Evolutionary conservation across 768 basidiomycete species (phyloP).

Genomic region (Tulasnella sp.): DNA sequence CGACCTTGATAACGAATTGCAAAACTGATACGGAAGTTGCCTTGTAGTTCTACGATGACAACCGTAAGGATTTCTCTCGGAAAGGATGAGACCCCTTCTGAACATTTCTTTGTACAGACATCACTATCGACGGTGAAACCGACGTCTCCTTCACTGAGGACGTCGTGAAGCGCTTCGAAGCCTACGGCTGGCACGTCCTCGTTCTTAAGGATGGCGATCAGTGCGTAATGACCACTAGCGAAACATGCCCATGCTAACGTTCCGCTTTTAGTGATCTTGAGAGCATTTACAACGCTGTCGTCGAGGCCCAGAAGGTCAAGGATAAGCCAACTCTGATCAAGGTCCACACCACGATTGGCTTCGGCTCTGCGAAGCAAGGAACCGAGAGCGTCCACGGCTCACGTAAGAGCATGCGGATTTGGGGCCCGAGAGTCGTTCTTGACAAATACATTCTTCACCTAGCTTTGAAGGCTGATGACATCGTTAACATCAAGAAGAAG

Average conservation of each 20-base stretch:
- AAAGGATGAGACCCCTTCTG: background rate
- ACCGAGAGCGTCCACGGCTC: slow-evolving; percentile 93
- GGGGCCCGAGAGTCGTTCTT: background rate
- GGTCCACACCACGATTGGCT: slow-evolving; percentile 87
- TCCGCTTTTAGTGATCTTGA: slow-evolving; percentile 58
- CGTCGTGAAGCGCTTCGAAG: slow-evolving; percentile 77
- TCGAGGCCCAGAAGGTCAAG: slow-evolving; percentile 67
- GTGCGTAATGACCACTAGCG: slow-evolving; percentile 39
- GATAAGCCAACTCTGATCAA: slow-evolving; percentile 84
- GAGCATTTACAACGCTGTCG: slow-evolving; percentile 73
- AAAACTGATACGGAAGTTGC: background rate
- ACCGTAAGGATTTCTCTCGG: slow-evolving; percentile 54
- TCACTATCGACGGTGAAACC: slow-evolving; percentile 95
- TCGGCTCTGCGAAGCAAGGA: slow-evolving; percentile 87
- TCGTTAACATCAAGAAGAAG: slow-evolving; percentile 73
- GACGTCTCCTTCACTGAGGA: slow-evolving; percentile 91
- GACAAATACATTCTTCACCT: background rate
- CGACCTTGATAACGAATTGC: background rate
- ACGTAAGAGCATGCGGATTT: slow-evolving; percentile 52
- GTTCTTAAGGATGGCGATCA: slow-evolving; percentile 74
- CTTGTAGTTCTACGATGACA: slow-evolving; percentile 84
- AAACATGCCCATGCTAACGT: background rate
- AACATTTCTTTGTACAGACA: slow-evolving; percentile 50
- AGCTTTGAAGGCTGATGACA: slow-evolving; percentile 93
- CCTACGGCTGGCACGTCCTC: slow-evolving; percentile 94